A percentile compares a stretch with the other conserved stretches of the same genome.
phyloP scores from a whole-genome alignment of 495 filamentous ascomycete genomes.

The Penicillium alfredii region DNA sequence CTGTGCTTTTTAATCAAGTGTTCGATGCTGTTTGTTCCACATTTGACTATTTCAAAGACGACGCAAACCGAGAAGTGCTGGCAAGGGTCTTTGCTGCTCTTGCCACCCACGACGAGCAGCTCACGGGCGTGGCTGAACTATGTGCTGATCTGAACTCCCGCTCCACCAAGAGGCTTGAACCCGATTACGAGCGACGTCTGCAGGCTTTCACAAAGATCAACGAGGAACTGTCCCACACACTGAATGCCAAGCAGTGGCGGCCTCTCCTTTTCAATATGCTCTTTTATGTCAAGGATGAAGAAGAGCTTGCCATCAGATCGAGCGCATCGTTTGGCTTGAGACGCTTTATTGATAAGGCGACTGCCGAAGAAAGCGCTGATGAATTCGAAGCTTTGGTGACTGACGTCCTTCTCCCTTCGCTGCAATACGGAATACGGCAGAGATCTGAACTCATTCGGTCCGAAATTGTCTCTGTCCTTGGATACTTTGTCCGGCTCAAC shows the following conservation, averaged over 20 bases:
- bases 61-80: slow-evolving; percentile 61
- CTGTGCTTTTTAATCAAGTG: slow-evolving; percentile 36
- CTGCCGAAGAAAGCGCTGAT: slow-evolving; percentile 26
- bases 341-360: slow-evolving; percentile 64
- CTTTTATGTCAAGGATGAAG: slow-evolving; percentile 77
- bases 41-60: slow-evolving; percentile 83
- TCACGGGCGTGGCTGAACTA: slow-evolving; percentile 59
- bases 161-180: slow-evolving; percentile 58
- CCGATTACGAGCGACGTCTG: slow-evolving; percentile 78
- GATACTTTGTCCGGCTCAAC: slow-evolving; percentile 67
- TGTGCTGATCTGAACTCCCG: slow-evolving; percentile 80
- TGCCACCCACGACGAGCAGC: slow-evolving; percentile 52
- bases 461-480: slow-evolving; percentile 73
- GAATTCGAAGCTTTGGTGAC: slow-evolving; percentile 51
- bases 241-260: slow-evolving; percentile 75
- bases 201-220: slow-evolving; percentile 71
- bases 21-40: slow-evolving; percentile 66
- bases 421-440: slow-evolving; percentile 69
- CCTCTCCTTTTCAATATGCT: slow-evolving; percentile 89
- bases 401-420: slow-evolving; percentile 61
- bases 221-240: slow-evolving; percentile 41
- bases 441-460: slow-evolving; percentile 74
- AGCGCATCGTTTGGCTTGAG: slow-evolving; percentile 77
- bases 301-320: slow-evolving; percentile 80
- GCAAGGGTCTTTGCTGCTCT: slow-evolving; percentile 66